Conservation (phyloP, 345 rosid species). For the Theobroma cacao region DNA sequence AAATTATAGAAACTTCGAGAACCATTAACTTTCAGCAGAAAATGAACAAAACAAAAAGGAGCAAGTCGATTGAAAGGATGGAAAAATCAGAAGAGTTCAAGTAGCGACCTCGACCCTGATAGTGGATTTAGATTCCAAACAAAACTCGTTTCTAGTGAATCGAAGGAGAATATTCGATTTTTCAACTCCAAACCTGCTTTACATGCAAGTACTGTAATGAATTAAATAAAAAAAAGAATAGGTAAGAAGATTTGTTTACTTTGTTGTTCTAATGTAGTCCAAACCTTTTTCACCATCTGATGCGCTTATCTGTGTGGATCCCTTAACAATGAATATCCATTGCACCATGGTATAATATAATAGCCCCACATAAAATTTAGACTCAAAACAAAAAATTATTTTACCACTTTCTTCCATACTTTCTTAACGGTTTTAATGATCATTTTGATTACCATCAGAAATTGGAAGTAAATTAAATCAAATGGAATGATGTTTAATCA, state of each 20-base stretch:
- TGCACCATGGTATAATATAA: slow-evolving; percentile 19
- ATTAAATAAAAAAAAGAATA: no score
- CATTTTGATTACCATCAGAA: neutral
- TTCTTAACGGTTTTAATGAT: neutral
- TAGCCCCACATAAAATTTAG: neutral
- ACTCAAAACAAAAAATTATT: neutral
- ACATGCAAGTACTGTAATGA: no score
- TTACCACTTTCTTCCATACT: neutral
- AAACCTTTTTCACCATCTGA: no score
- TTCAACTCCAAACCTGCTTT: slow-evolving; percentile 73
- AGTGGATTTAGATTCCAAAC: slow-evolving; percentile 73
- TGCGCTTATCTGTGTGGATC: no score
- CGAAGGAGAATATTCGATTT: slow-evolving; percentile 72
- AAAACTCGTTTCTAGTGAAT: slow-evolving; percentile 66
- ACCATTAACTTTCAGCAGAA: neutral
- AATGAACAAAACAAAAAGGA: neutral
- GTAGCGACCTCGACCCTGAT: slow-evolving; percentile 76
- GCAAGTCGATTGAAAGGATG: neutral
- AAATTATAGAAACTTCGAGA: neutral
- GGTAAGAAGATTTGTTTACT: no score
- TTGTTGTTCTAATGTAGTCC: no score
- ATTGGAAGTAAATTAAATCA: neutral
- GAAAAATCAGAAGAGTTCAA: slow-evolving; percentile 54
- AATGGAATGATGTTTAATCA: neutral
- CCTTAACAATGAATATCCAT: slow-evolving; percentile 76